These are phyloP conservation scores for Dactylellina leptospora DNA, from an alignment of 2,329 filamentous ascomycete genomes.

Conservation along the genomic window DNA sequence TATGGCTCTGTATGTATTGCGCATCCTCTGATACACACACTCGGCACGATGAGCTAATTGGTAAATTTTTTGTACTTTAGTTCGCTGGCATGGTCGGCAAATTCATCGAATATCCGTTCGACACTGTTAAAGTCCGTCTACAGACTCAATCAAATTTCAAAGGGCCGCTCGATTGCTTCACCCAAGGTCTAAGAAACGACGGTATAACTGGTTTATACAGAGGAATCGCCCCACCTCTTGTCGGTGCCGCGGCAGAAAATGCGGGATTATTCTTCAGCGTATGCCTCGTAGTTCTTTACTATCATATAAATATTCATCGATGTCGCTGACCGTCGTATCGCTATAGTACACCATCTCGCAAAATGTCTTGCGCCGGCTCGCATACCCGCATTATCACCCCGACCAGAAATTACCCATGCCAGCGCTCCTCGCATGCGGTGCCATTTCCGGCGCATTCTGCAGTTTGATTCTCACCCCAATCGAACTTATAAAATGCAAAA, in stretches of 20 bases:
- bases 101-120: constrained; percentile 97
- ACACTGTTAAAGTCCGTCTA: constrained; percentile 95
- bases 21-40: neutral
- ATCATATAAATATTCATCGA: no score
- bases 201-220: constrained; percentile 86
- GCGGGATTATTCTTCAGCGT: constrained; percentile 94
- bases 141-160: constrained; percentile 93
- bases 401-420: constrained; percentile 75
- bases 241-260: constrained; percentile 90
- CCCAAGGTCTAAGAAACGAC: constrained; percentile 80
- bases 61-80: constrained; percentile 61
- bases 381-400: constrained; percentile 67
- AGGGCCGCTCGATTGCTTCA: constrained; percentile 92
- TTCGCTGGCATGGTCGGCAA: constrained; percentile 87
- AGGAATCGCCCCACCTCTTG: constrained; percentile 87
- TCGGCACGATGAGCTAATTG: neutral
- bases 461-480: constrained; percentile 92
- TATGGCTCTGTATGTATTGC: constrained; percentile 78
- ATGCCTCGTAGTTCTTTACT: constrained; percentile 47
- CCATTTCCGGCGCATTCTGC: constrained; percentile 85
- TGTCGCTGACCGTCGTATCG: neutral
- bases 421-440: constrained; percentile 80
- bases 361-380: constrained; percentile 70
- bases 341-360: constrained; percentile 64
- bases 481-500: constrained; percentile 97